These are phyloP conservation scores for Dactylellina leptospora DNA, from an alignment of 2,329 filamentous ascomycete species.

Conservation along the genomic window DNA sequence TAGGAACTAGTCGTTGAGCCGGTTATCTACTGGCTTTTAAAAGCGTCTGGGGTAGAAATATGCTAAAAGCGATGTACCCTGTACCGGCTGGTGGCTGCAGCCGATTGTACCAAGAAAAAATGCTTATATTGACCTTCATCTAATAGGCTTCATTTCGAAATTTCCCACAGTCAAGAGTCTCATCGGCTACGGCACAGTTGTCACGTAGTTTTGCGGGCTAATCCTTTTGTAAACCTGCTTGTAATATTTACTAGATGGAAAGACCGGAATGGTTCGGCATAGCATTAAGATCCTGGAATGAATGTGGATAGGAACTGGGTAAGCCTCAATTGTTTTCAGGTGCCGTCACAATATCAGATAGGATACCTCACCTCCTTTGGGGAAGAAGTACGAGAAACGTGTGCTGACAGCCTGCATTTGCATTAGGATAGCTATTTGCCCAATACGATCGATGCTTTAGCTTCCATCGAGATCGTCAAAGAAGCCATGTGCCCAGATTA, in stretches of 20 bases:
- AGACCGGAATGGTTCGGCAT: too few relatives aligned
- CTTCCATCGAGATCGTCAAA: constrained; percentile 40
- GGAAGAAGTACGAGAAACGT: constrained; percentile 22
- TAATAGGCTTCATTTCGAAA: background rate
- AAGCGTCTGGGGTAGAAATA: constrained; percentile 31
- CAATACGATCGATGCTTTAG: constrained; percentile 32
- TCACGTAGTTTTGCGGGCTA: too few relatives aligned
- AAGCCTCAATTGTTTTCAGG: too few relatives aligned
- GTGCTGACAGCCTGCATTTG: constrained; percentile 32
- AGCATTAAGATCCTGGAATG: too few relatives aligned
- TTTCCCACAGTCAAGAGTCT: too few relatives aligned
- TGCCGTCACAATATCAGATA: too few relatives aligned
- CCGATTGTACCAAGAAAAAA: constrained; percentile 38
- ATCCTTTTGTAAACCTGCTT: too few relatives aligned
- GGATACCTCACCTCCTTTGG: constrained; percentile 10
- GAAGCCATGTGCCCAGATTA: constrained; percentile 43
- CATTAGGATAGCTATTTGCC: background rate
- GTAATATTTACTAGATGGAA: too few relatives aligned
- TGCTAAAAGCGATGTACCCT: constrained; percentile 37
- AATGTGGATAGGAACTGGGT: too few relatives aligned
- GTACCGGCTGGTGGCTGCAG: constrained; percentile 43
- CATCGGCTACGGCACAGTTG: too few relatives aligned
- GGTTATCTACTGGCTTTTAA: constrained; percentile 43
- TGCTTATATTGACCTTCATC: constrained; percentile 53
- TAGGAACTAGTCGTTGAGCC: constrained; percentile 14